Percentiles rank a stretch among this genome's conserved stretches.
phyloP scores from a whole-genome alignment of 305 asterid genomes.

The Rubia balearica region DNA sequence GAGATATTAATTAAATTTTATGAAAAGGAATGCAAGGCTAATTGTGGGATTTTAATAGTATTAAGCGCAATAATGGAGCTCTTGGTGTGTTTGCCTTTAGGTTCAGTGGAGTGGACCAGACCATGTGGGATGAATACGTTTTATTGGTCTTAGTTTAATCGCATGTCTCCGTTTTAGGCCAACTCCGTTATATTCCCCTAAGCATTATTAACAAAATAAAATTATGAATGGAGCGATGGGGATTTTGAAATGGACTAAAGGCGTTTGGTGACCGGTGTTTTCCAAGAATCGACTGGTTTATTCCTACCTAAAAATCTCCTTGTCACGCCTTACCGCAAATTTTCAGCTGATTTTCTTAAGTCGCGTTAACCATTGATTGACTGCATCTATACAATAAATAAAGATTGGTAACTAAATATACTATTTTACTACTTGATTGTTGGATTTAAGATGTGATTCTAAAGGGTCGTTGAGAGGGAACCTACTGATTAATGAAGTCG shows the following conservation, averaged over 20 bases:
- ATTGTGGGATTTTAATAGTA: conserved; percentile 1
- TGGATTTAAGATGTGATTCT: too few species aligned
- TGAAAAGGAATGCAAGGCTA: background rate
- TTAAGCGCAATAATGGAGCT: conserved; percentile 4
- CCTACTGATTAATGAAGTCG: too few species aligned
- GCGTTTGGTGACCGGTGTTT: background rate
- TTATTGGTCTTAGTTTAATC: conserved; percentile 27
- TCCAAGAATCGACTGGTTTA: too few species aligned
- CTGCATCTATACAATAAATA: too few species aligned
- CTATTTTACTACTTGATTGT: too few species aligned
- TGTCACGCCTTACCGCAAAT: too few species aligned
- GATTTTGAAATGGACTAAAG: background rate
- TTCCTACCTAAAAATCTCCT: too few species aligned
- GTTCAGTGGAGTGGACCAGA: conserved; percentile 31
- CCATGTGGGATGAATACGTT: conserved; percentile 41
- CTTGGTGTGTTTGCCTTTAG: conserved; percentile 18
- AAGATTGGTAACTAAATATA: too few species aligned
- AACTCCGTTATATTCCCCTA: background rate
- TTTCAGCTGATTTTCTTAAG: too few species aligned
- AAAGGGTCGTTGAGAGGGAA: too few species aligned
- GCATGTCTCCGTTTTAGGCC: conserved; percentile 19
- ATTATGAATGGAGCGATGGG: background rate
- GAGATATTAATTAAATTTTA: background rate
- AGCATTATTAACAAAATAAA: background rate
- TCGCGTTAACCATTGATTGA: too few species aligned